Conservation (phyloP, 768 basidiomycete species). For the Mycena metata region DNA sequence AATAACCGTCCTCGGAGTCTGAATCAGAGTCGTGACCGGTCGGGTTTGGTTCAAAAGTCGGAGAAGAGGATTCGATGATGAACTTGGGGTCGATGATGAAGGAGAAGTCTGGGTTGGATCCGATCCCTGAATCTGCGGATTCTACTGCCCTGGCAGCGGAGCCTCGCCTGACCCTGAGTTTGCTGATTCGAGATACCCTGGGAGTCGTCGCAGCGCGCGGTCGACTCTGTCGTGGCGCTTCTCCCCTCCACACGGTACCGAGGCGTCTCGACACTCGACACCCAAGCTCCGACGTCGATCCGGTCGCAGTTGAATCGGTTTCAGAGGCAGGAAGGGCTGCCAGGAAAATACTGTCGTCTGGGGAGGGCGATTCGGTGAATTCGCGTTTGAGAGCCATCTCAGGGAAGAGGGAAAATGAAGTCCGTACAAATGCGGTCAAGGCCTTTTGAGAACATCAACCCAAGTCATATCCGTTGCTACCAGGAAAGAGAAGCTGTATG, state of each 20-base stretch:
- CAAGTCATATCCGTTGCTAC: conserved; percentile 10
- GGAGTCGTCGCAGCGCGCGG: background rate
- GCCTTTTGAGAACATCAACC: background rate
- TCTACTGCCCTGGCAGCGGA: background rate
- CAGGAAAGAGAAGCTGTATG: conserved; percentile 8
- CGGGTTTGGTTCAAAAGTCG: background rate
- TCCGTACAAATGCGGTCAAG: background rate
- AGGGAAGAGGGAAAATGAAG: background rate
- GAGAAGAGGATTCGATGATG: background rate
- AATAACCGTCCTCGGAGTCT: conserved; percentile 9
- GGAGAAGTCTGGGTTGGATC: background rate
- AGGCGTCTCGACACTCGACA: conserved; percentile 21
- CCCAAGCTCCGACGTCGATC: background rate
- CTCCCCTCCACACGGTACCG: conserved; percentile 18
- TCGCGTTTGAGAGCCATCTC: background rate
- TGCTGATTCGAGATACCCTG: background rate
- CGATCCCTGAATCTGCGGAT: background rate
- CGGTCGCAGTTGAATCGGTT: too few species aligned
- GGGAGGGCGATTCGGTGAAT: too few species aligned
- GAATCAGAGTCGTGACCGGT: background rate
- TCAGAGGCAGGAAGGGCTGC: background rate
- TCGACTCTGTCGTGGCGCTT: background rate
- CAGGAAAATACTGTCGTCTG: background rate
- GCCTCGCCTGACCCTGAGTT: background rate
- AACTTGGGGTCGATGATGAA: background rate